Percentiles rank a stretch among this genome's conserved stretches.
Conservation (phyloP, 116 monocot species). For the Cymodocea nodosa region DNA sequence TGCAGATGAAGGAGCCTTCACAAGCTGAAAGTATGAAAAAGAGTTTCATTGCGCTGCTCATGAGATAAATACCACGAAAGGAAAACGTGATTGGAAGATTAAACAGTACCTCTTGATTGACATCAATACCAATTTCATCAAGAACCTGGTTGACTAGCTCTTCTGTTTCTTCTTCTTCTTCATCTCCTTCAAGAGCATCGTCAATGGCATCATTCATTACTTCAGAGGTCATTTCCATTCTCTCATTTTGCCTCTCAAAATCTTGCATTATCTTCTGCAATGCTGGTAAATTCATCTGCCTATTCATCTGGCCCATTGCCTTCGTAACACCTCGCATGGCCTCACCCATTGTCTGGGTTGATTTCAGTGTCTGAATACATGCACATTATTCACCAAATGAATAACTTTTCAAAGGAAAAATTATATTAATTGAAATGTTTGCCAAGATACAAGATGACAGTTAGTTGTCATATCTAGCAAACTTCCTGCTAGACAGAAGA, state of each 20-base stretch:
- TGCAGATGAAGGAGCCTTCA: constrained; percentile 46
- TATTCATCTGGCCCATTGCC: constrained; percentile 58
- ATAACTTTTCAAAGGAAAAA: too few relatives aligned
- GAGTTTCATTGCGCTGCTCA: neutral
- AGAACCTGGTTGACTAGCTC: constrained; percentile 59
- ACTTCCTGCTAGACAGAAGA: too few relatives aligned
- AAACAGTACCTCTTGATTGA: constrained; percentile 37
- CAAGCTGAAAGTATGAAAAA: constrained; percentile 21
- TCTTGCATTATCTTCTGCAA: constrained; percentile 59
- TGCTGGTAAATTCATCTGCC: constrained; percentile 56
- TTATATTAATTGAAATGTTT: too few relatives aligned
- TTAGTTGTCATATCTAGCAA: too few relatives aligned
- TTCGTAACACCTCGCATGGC: constrained; percentile 67
- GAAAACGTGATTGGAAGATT: neutral
- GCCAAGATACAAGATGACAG: too few relatives aligned
- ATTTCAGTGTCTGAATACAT: constrained; percentile 36
- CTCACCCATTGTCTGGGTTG: constrained; percentile 67
- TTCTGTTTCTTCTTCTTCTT: constrained; percentile 53
- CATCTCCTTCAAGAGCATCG: constrained; percentile 59
- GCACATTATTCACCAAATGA: neutral
- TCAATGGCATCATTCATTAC: constrained; percentile 52
- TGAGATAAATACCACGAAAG: neutral
- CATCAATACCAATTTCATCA: constrained; percentile 55
- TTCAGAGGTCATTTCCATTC: constrained; percentile 52
- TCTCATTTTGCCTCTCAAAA: constrained; percentile 46